A percentile compares a stretch with the other conserved stretches of the same genome.
Conservation (phyloP, 73 alveolate genomes). For the Paramecium bursaria region DNA sequence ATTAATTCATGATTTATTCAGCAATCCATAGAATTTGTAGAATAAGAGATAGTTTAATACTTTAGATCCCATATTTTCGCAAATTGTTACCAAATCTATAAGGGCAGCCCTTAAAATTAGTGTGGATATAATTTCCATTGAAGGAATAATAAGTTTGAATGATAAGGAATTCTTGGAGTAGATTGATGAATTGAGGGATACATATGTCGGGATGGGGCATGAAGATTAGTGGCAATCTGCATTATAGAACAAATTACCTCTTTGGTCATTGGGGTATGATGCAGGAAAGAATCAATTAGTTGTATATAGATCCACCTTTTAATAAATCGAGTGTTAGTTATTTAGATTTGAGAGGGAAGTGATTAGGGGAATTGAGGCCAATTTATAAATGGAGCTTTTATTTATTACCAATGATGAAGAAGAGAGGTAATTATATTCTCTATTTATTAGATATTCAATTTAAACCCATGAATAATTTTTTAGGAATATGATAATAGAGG, state of each 20-base stretch:
- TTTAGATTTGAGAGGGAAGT: slow-evolving; percentile 57
- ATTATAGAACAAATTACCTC: slow-evolving; percentile 9
- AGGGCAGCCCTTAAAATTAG: slow-evolving; percentile 24
- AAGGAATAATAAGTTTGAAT: slow-evolving; percentile 3
- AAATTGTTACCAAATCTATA: not conserved
- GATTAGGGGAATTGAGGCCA: slow-evolving; percentile 59
- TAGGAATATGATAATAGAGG: slow-evolving; percentile 63
- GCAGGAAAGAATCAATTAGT: slow-evolving; percentile 56
- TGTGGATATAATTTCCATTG: slow-evolving; percentile 1
- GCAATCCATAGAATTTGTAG: not conserved
- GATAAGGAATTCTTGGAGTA: slow-evolving; percentile 1
- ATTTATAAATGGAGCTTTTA: slow-evolving; percentile 32
- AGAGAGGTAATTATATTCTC: slow-evolving; percentile 6
- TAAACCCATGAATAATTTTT: slow-evolving; percentile 67
- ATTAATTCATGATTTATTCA: not conserved
- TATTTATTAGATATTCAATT: slow-evolving; percentile 50
- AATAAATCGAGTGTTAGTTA: slow-evolving; percentile 39
- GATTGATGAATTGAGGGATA: not conserved
- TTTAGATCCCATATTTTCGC: not conserved
- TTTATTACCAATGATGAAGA: slow-evolving; percentile 65
- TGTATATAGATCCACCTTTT: slow-evolving; percentile 12
- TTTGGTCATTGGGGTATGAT: slow-evolving; percentile 61
- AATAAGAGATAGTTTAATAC: not conserved
- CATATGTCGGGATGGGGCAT: slow-evolving; percentile 62
- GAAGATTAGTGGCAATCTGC: slow-evolving; percentile 64